Base-by-base conservation (phyloP, 1,139 yeast species). In the Suhomyces bribrorum region DNA sequence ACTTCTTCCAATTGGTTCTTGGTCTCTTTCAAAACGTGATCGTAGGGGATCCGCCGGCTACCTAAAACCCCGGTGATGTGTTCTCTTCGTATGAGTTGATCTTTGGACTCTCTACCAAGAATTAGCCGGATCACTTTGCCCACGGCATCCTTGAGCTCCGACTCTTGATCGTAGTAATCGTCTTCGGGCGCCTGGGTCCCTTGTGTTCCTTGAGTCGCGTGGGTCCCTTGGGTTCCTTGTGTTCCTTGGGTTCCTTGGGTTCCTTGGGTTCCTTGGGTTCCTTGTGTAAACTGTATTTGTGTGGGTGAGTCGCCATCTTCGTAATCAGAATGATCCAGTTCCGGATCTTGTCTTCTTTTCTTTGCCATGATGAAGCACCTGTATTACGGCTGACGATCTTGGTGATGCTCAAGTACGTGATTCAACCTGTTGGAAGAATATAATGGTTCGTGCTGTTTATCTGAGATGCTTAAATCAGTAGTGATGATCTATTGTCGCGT, bases 1-100 rank as follows among this genome's bases (percentile, higher is more conserved):
- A 57, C 49, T 6, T 50, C 45, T 24, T 52, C 48, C 26, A 71
- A 41, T n/a, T 54, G 55, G 1, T 23, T 33, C 28, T 51, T 50
- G 1, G 58, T 55, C 13, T 40, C 44, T 11, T 35, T 41, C 7
- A 64, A 31, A 3, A 60, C 42, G n/a, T 22, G 34, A 2, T 55
- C 61, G 29, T 49, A 53, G 16, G 49, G 46, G 9, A 45, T 29
- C 33, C 53, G 43, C 25, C 48, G 47, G 25, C 45, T 42, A 15
- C 40, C 33, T 14, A 53, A 34, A 14, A 46, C 53, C 31, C 52
- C 60, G 3, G 45, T 43, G 18, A 61, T 48, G 36, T 56, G 57
- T 32, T 62, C 69, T 46, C 66, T 52, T 32, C 57, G 49, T 15
- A 61, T 58, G 25, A 52, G 40, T 36, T 53, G 58, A 5, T 58